A percentile compares a stretch with the other conserved stretches of the same genome.
phyloP scores from a whole-genome alignment of 371 early-diverging fungal genomes.

The Amoeboaphelidium protococcarum region DNA sequence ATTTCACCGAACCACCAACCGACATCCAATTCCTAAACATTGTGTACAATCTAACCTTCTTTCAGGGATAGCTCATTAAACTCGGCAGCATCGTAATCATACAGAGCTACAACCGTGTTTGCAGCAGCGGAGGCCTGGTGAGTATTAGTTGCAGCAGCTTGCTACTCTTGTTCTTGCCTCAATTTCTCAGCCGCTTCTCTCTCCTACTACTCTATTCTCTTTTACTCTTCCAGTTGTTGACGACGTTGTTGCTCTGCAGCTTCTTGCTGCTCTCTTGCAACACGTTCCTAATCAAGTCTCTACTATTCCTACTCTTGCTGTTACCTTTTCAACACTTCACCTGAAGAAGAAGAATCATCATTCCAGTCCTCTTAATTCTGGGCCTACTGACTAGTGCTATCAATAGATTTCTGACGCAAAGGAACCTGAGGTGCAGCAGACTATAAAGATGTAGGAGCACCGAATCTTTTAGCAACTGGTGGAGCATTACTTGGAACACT shows the following conservation, averaged over 20 bases:
- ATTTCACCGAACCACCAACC: slow-evolving; percentile 77
- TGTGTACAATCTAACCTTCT: slow-evolving; percentile 39
- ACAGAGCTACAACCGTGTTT: slow-evolving; percentile 32
- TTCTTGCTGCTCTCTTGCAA: slow-evolving; percentile 11
- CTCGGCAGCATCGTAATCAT: slow-evolving; percentile 52
- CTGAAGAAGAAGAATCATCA: no score
- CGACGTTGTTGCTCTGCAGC: slow-evolving; percentile 7
- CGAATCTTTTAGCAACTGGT: no score
- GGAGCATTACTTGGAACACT: no score
- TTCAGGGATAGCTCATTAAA: slow-evolving; percentile 59
- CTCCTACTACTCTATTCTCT: neutral
- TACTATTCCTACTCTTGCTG: slow-evolving; percentile 11
- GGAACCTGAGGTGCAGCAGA: no score
- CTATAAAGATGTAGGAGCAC: no score
- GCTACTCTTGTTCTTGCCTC: slow-evolving; percentile 4
- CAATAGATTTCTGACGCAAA: no score
- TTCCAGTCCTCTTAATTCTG: no score
- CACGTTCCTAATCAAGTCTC: neutral
- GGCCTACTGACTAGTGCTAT: no score
- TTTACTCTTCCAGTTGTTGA: neutral
- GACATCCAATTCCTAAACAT: slow-evolving; percentile 52
- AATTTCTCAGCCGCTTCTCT: neutral
- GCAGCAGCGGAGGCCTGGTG: slow-evolving; percentile 7
- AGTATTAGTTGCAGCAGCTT: slow-evolving; percentile 9
- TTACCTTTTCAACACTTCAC: slow-evolving; percentile 4